These are phyloP conservation scores for Lodderomyces margitis DNA, from an alignment of 1,139 yeast species.

Conservation along the genomic window DNA sequence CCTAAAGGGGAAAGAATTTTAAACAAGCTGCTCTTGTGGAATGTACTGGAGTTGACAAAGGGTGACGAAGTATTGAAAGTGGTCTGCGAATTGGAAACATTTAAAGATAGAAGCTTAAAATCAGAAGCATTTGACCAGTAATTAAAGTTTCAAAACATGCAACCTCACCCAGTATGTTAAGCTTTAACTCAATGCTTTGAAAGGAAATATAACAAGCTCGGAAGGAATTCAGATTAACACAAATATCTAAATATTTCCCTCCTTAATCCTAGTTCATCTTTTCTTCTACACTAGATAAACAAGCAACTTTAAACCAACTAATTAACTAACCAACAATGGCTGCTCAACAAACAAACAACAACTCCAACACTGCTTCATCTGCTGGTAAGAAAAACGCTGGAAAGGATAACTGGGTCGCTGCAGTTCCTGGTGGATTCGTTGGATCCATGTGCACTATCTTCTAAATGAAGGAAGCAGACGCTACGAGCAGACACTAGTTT, in stretches of 20 bases:
- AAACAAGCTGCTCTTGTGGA: no score
- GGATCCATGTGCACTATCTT: constrained; percentile 4
- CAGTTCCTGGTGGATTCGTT: constrained; percentile 3
- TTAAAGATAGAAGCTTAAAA: no score
- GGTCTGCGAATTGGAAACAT: no score
- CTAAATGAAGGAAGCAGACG: neutral
- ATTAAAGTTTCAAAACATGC: neutral
- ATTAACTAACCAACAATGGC: constrained; percentile 5
- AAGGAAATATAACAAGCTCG: neutral
- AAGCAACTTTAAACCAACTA: no score
- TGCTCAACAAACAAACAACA: constrained; percentile 8
- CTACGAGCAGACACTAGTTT: no score
- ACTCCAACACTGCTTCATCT: constrained; percentile 1
- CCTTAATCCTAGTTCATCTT: no score
- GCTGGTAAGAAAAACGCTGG: constrained; percentile 3
- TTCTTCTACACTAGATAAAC: no score
- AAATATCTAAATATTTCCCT: neutral
- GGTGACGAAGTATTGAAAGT: no score
- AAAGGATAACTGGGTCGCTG: constrained; percentile 5
- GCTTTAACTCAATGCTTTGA: neutral
- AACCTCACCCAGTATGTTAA: neutral
- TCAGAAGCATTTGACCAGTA: no score
- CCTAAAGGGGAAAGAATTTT: no score
- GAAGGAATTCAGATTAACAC: neutral
- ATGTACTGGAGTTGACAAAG: no score